phyloP scores from a whole-genome alignment of 2,329 filamentous ascomycete species.

The Aspergillus sp. region DNA sequence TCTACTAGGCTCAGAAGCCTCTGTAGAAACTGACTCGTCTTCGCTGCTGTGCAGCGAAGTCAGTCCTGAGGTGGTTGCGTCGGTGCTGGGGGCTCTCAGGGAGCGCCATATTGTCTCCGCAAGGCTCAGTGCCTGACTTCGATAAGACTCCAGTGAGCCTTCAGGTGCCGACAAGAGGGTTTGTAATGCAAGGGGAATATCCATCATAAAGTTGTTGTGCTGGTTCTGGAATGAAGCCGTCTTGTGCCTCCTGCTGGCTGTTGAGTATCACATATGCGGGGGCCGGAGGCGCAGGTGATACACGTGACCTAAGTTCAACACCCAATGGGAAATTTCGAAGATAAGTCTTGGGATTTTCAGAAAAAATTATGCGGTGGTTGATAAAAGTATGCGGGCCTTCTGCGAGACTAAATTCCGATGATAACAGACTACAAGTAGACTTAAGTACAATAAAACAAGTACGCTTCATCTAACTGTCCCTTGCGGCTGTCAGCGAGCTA shows the following conservation, averaged over 20 bases:
- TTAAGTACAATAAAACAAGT: slow-evolving; percentile 4
- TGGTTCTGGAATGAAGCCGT: background rate
- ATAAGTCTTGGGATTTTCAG: background rate
- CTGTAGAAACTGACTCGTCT: background rate
- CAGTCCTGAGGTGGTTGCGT: background rate
- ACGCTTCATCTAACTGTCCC: slow-evolving; percentile 1
- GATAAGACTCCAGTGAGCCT: background rate
- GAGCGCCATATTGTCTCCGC: slow-evolving; percentile 1
- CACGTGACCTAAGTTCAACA: background rate
- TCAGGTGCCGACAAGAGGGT: background rate
- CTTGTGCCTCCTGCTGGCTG: background rate
- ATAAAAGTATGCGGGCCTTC: slow-evolving; percentile 1
- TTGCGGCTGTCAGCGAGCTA: background rate
- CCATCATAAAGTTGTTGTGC: background rate
- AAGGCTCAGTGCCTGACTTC: background rate
- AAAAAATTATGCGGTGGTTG: background rate
- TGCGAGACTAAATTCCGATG: background rate
- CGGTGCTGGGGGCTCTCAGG: background rate
- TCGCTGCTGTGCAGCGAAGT: background rate
- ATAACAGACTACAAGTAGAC: background rate
- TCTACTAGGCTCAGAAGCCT: background rate
- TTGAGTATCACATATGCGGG: background rate
- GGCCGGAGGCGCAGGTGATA: slow-evolving; percentile 1
- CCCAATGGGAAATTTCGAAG: background rate
- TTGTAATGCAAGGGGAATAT: background rate